These are phyloP conservation scores for Hyaloperonospora brassicae DNA, from an alignment of 352 stramenopile genomes.

Conservation along the genomic window DNA sequence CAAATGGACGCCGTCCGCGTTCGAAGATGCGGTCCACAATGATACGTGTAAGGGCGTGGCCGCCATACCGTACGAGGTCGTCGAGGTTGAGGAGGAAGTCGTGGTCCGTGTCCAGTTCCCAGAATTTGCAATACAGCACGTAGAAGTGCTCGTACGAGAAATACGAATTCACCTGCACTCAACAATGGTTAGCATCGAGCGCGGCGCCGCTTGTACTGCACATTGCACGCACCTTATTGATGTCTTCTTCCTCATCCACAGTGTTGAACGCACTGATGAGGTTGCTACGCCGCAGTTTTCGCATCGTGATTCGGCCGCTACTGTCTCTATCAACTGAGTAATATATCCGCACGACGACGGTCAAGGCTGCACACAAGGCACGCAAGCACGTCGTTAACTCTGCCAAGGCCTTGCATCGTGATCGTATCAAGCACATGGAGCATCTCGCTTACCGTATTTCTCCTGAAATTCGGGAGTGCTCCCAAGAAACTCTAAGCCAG, in stretches of 20 bases:
- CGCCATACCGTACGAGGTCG: conserved; percentile 78
- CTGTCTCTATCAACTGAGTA: conserved; percentile 91
- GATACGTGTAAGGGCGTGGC: conserved; percentile 74
- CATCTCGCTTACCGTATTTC: conserved; percentile 90
- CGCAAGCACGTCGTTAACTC: conserved; percentile 5
- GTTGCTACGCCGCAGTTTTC: conserved; percentile 92
- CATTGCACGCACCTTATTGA: conserved; percentile 91
- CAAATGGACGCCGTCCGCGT: conserved; percentile 69
- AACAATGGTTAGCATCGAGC: not conserved
- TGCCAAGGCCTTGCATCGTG: no score
- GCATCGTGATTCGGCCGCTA: conserved; percentile 91
- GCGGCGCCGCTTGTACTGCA: not conserved
- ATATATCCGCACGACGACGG: conserved; percentile 93
- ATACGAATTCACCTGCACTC: conserved; percentile 83
- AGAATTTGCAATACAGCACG: conserved; percentile 99
- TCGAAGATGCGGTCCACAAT: conserved; percentile 87
- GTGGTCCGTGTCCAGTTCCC: conserved; percentile 95
- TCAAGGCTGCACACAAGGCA: conserved; percentile 69
- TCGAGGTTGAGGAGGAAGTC: conserved; percentile 80
- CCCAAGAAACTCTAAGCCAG: conserved; percentile 94
- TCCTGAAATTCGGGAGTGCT: conserved; percentile 99
- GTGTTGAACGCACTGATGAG: conserved; percentile 92
- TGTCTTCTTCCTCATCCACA: conserved; percentile 98
- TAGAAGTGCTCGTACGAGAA: conserved; percentile 99
- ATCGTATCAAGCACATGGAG: not conserved